phyloP scores from a whole-genome alignment of 345 rosid genomes.

The Acer yangbiense region DNA sequence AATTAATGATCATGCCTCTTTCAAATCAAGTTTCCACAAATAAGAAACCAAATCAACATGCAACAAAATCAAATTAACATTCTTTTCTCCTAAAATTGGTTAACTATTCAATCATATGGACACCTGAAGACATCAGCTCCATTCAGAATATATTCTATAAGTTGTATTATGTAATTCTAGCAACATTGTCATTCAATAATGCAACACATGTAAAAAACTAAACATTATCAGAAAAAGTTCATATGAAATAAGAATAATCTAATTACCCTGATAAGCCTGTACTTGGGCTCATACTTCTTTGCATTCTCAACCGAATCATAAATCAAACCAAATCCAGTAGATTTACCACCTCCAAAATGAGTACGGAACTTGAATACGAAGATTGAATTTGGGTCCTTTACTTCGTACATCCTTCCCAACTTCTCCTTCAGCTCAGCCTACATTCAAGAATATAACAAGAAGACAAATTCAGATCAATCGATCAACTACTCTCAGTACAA shows the following conservation, averaged over 20 bases:
- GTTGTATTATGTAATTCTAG: neutral
- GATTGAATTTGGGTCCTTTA: constrained; percentile 85
- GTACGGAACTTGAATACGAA: constrained; percentile 97
- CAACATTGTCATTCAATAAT: no score
- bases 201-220: neutral
- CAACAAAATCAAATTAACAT: neutral
- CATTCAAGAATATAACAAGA: neutral
- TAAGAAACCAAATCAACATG: no score
- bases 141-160: no score
- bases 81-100: neutral
- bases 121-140: neutral
- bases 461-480: neutral
- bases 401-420: constrained; percentile 79
- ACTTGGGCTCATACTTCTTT: constrained; percentile 93
- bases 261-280: constrained; percentile 94
- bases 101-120: no score
- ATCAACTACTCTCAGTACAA: neutral
- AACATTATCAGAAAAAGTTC: neutral
- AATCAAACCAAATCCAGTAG: constrained; percentile 95
- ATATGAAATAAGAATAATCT: neutral
- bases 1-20: no score
- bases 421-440: constrained; percentile 93
- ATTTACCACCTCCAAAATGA: constrained; percentile 98
- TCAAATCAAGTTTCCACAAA: neutral
- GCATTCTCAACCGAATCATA: constrained; percentile 89